Conservation (phyloP, 176 grass and related monocot species). For the Oryza nivara region DNA sequence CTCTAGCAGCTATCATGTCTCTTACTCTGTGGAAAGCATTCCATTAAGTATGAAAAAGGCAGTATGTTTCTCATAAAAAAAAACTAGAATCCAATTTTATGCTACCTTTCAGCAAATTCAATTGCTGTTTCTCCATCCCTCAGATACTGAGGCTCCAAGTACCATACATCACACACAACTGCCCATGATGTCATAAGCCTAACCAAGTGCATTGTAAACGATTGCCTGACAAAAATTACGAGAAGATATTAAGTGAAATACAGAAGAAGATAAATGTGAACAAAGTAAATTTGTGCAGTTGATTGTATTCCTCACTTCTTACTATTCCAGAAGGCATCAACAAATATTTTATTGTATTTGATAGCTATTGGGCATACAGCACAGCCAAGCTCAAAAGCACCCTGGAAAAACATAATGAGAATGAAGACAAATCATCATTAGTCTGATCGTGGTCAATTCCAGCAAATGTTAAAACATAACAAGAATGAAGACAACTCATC, state of each 20-base stretch:
- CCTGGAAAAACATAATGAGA: constrained; percentile 51
- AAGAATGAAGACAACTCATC: no score
- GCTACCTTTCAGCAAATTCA: constrained; percentile 96
- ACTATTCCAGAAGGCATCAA: constrained; percentile 99
- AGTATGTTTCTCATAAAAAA: not conserved
- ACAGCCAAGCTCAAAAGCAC: constrained; percentile 94
- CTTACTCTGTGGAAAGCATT: constrained; percentile 71
- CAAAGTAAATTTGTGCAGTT: constrained; percentile 13
- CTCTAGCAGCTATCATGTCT: constrained; percentile 95
- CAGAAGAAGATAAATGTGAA: constrained; percentile 23
- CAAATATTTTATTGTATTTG: constrained; percentile 99
- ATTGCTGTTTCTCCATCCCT: constrained; percentile 82
- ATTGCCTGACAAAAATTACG: constrained; percentile 68
- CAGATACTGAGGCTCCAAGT: constrained; percentile 89
- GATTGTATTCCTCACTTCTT: constrained; percentile 80
- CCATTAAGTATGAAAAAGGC: constrained; percentile 23
- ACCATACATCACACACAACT: constrained; percentile 99
- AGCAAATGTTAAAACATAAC: not conserved
- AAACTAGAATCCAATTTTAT: not conserved
- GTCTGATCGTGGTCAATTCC: not conserved
- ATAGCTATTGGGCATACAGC: constrained; percentile 99
- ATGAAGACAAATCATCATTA: constrained; percentile 18
- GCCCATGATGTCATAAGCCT: constrained; percentile 98
- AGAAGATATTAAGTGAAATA: constrained; percentile 19
- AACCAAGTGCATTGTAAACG: constrained; percentile 87